Conservation (phyloP, 257 asterid species). For the Knoxia roxburghii region DNA sequence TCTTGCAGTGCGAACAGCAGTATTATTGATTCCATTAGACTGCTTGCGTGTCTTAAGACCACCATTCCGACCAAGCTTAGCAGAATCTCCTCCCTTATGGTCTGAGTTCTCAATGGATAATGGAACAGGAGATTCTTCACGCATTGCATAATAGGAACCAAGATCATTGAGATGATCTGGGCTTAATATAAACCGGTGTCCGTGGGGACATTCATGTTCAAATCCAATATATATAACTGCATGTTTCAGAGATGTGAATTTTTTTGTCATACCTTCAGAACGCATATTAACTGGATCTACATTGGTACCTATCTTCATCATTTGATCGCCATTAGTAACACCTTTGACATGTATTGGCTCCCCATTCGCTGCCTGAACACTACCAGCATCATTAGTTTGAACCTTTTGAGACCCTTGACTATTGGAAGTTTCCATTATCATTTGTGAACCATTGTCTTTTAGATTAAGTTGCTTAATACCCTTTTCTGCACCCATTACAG, state of each 20-base stretch:
- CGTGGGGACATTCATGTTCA: slow-evolving; percentile 91
- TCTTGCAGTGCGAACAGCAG: slow-evolving; percentile 39
- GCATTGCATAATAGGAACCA: slow-evolving; percentile 48
- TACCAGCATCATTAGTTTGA: slow-evolving; percentile 21
- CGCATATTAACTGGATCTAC: slow-evolving; percentile 30
- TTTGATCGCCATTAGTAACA: slow-evolving; percentile 25
- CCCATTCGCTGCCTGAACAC: slow-evolving; percentile 25
- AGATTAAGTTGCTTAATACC: slow-evolving; percentile 38
- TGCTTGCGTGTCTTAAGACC: slow-evolving; percentile 55
- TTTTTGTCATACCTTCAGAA: slow-evolving; percentile 27
- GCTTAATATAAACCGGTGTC: slow-evolving; percentile 80
- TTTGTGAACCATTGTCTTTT: slow-evolving; percentile 28
- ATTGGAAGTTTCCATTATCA: slow-evolving; percentile 31
- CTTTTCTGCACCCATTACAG: slow-evolving; percentile 40
- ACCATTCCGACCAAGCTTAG: slow-evolving; percentile 46
- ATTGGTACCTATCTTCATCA: slow-evolving; percentile 41
- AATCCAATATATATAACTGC: slow-evolving; percentile 60
- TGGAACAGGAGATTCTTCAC: slow-evolving; percentile 44
- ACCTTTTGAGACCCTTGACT: slow-evolving; percentile 37
- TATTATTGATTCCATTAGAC: slow-evolving; percentile 47
- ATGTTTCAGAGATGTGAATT: slow-evolving; percentile 33
- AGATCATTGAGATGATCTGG: slow-evolving; percentile 70
- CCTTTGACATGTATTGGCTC: slow-evolving; percentile 26
- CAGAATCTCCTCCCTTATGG: slow-evolving; percentile 37
- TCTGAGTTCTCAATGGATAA: slow-evolving; percentile 36